Conservation (phyloP, 164 flowering plant species). For the Kingdonia uniflora region DNA sequence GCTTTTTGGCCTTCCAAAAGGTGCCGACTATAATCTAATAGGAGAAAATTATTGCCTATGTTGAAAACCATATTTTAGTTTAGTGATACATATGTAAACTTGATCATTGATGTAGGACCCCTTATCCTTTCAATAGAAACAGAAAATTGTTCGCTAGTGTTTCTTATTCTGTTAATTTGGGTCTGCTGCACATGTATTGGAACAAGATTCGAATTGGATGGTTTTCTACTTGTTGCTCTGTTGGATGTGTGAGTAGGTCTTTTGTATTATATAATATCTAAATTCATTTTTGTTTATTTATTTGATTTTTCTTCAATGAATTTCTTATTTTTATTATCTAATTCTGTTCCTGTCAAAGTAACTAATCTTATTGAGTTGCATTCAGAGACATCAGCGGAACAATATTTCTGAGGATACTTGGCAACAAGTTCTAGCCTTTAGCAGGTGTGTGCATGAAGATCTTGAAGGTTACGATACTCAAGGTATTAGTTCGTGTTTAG, state of each 20-base stretch:
- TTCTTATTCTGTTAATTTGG: too few species aligned
- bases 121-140: too few species aligned
- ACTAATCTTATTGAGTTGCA: conserved; percentile 9
- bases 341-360: neutral
- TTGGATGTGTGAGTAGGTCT: neutral
- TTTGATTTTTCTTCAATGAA: too few species aligned
- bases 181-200: neutral
- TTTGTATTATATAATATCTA: neutral
- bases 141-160: too few species aligned
- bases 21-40: too few species aligned
- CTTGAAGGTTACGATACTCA: conserved; percentile 88
- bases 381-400: conserved; percentile 69
- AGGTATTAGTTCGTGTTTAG: too few species aligned
- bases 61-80: too few species aligned
- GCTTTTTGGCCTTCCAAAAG: too few species aligned
- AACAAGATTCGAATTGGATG: neutral
- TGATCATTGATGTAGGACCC: too few species aligned
- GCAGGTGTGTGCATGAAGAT: conserved; percentile 79
- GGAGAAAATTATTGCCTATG: too few species aligned
- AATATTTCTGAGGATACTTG: conserved; percentile 90
- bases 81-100: too few species aligned
- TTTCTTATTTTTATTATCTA: conserved; percentile 5
- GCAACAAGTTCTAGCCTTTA: conserved; percentile 78
- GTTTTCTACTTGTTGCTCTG: neutral
- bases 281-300: too few species aligned